A percentile compares a stretch with the other conserved stretches of the same genome.
phyloP scores from a whole-genome alignment of 2,329 filamentous ascomycete genomes.

The Arthrobotrys megalospora region DNA sequence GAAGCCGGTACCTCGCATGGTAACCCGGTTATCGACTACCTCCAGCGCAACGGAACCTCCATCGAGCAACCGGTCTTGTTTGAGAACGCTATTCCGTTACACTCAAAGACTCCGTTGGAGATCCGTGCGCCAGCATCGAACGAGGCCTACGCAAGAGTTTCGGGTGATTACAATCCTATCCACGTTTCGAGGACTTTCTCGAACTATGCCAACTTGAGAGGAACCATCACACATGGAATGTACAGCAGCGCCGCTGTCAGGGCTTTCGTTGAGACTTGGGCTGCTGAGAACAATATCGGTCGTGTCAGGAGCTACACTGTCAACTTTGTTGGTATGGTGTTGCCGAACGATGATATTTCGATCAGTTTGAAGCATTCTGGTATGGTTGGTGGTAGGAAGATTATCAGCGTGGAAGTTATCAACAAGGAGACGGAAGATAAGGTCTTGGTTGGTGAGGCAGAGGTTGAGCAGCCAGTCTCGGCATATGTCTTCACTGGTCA shows the following conservation, averaged over 20 bases:
- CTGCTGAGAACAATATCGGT: constrained; percentile 97
- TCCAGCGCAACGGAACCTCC: constrained; percentile 88
- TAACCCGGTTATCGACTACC: constrained; percentile 96
- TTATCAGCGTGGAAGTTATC: constrained; percentile 97
- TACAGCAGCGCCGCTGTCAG: constrained; percentile 97
- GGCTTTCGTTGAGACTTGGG: constrained; percentile 97
- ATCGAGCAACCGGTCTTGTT: constrained; percentile 98
- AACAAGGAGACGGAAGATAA: constrained; percentile 98
- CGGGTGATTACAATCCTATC: constrained; percentile 98
- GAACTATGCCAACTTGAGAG: constrained; percentile 92
- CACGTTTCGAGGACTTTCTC: constrained; percentile 98
- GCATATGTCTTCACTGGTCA: constrained; percentile 99
- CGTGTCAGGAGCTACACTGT: constrained; percentile 98
- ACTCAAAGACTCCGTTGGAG: constrained; percentile 88
- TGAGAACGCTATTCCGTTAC: constrained; percentile 95
- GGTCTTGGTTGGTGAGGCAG: constrained; percentile 92
- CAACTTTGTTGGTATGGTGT: constrained; percentile 96
- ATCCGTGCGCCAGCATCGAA: constrained; percentile 95
- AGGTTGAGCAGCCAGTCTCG: constrained; percentile 96
- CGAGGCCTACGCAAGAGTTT: constrained; percentile 97
- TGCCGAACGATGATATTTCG: constrained; percentile 94
- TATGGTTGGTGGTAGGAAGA: constrained; percentile 98
- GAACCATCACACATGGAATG: constrained; percentile 99
- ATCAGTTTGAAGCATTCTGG: constrained; percentile 96
- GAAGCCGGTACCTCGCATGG: constrained; percentile 91